Percentiles rank a stretch among this genome's conserved stretches.
These are phyloP conservation scores for Adenanthera pavonina DNA, from an alignment of 306 rosid genomes.

Conservation along the genomic window DNA sequence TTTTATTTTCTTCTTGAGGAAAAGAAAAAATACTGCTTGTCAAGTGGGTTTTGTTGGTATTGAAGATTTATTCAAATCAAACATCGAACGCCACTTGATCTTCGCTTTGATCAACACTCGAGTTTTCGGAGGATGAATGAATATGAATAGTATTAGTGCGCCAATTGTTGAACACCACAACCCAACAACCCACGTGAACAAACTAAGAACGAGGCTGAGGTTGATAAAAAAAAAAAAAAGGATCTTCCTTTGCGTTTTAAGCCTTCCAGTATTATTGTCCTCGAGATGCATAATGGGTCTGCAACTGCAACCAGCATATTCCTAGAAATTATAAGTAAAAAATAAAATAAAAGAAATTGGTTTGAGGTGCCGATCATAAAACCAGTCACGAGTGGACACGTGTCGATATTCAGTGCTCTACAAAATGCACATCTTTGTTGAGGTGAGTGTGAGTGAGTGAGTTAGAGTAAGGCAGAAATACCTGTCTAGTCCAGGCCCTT, in stretches of 20 bases:
- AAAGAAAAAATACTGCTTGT: background rate
- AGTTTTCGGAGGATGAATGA: too few species aligned
- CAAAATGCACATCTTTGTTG: background rate
- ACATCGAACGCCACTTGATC: background rate
- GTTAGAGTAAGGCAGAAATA: background rate
- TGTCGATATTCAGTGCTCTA: background rate
- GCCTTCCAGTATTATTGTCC: too few species aligned
- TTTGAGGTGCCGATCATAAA: background rate
- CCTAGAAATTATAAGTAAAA: background rate
- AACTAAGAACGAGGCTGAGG: background rate
- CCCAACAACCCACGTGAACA: background rate
- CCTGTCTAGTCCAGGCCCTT: background rate
- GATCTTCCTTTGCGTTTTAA: background rate
- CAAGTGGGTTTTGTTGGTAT: background rate
- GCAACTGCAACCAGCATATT: background rate
- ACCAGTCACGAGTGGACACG: background rate
- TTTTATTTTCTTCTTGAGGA: background rate
- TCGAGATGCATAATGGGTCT: too few species aligned
- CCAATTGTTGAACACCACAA: background rate
- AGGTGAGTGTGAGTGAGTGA: background rate
- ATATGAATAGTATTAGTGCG: background rate
- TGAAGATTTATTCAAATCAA: background rate
- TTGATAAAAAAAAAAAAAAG: background rate
- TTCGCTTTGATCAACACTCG: background rate
- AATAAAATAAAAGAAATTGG: background rate